Base-by-base conservation (phyloP, 2,329 filamentous ascomycete genomes). In the Penicillium sp. region DNA sequence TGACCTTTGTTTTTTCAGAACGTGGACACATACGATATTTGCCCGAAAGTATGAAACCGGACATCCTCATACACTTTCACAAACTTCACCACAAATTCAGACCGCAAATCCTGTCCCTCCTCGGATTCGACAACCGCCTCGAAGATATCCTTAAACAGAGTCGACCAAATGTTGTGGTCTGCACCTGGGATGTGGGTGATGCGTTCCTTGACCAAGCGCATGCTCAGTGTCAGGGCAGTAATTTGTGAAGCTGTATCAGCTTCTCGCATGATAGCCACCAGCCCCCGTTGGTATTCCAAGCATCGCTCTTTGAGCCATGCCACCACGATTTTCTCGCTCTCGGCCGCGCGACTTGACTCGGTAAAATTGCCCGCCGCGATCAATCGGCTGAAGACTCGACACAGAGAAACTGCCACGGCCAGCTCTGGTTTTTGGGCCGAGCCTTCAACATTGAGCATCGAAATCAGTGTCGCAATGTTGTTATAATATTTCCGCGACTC, bases 401-500 rank as follows among this genome's bases (percentile, higher is more conserved):
- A 95, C 32, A 95, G 72, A 2, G 89, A 82, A 13, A 95, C 81
- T 0, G 82, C 78, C 0, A 88, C 84, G 22, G 85, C 68, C 31
- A 85, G 69, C 8, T 77, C 72, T 3, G 77, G 70, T 29, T 82
- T 75, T 2, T 70, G 62, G 12, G 75, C 69, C 13, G 69, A 60
- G 2, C 73, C 63, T 17, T 69, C 67, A 23, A 67, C 69, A 55
- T 75, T 60, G 25, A 79, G 65, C 54, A 79, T 74, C 28, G 74
- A 73, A 30, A 94, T 70, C 25, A 96, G 68, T 8, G 75, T 77
- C 6, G 79, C 75, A 55, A 96, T 90, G 59, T 94, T 87, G 71
- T 95, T 94, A 73, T 93, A 94, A 66, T 95, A 78, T 63, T 88
- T 86, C 57, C 80, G 84, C 33, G 88, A 94, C 62, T 92, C 82